Conservation (phyloP, 176 grass and related monocot species). For the Phyllostachys edulis region DNA sequence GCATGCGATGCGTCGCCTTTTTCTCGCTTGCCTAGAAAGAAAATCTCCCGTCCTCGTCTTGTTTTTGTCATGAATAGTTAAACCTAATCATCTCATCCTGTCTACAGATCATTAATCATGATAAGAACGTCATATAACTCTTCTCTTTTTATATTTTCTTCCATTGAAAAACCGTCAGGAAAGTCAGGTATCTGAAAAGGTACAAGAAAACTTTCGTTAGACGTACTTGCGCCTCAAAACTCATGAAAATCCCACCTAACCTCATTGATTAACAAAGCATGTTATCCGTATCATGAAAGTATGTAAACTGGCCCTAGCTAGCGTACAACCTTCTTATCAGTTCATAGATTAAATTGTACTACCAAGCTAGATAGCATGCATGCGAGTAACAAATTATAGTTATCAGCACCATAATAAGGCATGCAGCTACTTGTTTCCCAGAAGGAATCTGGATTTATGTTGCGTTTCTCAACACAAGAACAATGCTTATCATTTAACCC, state of each 20-base stretch:
- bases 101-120: conserved; percentile 16
- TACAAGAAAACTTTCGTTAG: conserved; percentile 20
- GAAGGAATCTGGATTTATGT: conserved; percentile 13
- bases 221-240: conserved; percentile 18
- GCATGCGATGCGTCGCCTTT: conserved; percentile 35
- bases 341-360: background rate
- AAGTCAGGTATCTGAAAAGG: conserved; percentile 14
- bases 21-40: conserved; percentile 20
- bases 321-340: background rate
- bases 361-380: background rate
- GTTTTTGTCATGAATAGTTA: conserved; percentile 43
- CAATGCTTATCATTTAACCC: background rate
- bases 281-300: conserved; percentile 4
- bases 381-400: background rate
- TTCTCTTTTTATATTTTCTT: background rate
- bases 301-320: background rate
- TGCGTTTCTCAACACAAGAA: background rate
- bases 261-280: background rate
- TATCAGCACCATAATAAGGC: conserved; percentile 1
- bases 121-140: background rate
- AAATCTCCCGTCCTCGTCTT: conserved; percentile 30
- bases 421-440: background rate
- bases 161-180: background rate
- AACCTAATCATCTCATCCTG: conserved; percentile 27
- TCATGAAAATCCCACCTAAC: conserved; percentile 8